Evolutionary conservation across 768 basidiomycete genomes (phyloP), one percentile per base, ranked within the genome.

Genomic region (Termitomyces sp.): DNA sequence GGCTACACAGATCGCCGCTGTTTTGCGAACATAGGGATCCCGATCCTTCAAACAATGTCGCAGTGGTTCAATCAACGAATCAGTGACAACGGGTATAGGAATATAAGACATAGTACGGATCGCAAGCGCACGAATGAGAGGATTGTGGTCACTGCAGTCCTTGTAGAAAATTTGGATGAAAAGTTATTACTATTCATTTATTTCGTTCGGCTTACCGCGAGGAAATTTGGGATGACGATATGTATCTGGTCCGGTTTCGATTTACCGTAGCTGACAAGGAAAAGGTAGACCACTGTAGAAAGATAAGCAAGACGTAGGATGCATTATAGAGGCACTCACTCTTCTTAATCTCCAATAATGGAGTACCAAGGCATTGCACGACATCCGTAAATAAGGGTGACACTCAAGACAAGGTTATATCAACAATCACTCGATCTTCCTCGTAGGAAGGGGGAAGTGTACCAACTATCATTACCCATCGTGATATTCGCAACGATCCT

Each of bases 61-160:
- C 32, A 99, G 77, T 53, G 94, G 96, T 57, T 98, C 97, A 43
- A 86, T 77, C 38, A 99, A 79, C 1, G 91, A 83, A 56, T 92
- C 88, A 13, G 88, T 87, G 60, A 98, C 92, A 51, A 86, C 79
- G 9, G 94, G 90, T 24, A 97, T 88, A 36, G 94, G 93, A 65
- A 99, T 98, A 68, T 97, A 98, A 7, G 97, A 96, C 96, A 99
- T 98, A 13, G 97, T 99, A 44, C 97, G 91, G 65, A 99, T 95
- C 20, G 97, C 94, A 47, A 99, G 79, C 16, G 96, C 97, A 36
- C 97, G 90, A 57, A 99, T 94, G 49, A 99, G 86, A 11, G 97
- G 96, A 70, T 98, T 98, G 47, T 91, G 85, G 69, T 98, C 96
- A 65, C 87, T 89, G 65, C 94, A 97, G 69, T 98, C 96, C 96